phyloP scores from a whole-genome alignment of 371 early-diverging fungal genomes.

The Conidiobolus incongruus region DNA sequence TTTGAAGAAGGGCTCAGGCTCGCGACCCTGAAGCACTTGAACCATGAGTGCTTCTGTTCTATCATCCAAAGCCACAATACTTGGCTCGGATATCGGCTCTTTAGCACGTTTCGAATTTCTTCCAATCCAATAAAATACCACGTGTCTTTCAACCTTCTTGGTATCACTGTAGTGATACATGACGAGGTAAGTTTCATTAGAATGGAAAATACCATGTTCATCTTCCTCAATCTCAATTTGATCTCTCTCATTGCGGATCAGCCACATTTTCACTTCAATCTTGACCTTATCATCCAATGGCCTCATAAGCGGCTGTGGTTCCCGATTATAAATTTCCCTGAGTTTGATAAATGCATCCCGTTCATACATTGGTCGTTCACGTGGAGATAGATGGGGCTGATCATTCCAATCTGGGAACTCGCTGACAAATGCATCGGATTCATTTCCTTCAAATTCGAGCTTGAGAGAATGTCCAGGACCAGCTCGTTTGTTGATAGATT shows the following conservation, averaged over 20 bases:
- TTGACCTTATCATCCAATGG: background rate
- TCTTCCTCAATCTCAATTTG: background rate
- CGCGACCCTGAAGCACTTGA: slow-evolving; percentile 2
- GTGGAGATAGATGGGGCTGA: no score
- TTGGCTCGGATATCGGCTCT: slow-evolving; percentile 1
- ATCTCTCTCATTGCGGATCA: background rate
- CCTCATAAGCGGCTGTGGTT: background rate
- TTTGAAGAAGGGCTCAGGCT: background rate
- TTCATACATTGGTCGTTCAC: no score
- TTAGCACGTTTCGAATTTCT: background rate
- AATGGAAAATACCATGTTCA: slow-evolving; percentile 2
- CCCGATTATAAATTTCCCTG: background rate
- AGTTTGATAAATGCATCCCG: background rate
- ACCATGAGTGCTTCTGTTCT: slow-evolving; percentile 2
- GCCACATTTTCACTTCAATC: slow-evolving; percentile 1
- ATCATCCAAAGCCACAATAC: background rate
- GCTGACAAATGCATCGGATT: background rate
- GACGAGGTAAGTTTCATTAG: slow-evolving; percentile 1
- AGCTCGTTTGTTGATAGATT: background rate
- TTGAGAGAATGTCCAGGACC: background rate
- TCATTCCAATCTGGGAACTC: slow-evolving; percentile 3
- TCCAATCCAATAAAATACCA: slow-evolving; percentile 4
- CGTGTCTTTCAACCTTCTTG: background rate
- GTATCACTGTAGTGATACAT: slow-evolving; percentile 1
- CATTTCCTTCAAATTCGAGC: slow-evolving; percentile 2